Base-by-base conservation (phyloP, 1,284 basidiomycete species). In the Termitomyces sp. region DNA sequence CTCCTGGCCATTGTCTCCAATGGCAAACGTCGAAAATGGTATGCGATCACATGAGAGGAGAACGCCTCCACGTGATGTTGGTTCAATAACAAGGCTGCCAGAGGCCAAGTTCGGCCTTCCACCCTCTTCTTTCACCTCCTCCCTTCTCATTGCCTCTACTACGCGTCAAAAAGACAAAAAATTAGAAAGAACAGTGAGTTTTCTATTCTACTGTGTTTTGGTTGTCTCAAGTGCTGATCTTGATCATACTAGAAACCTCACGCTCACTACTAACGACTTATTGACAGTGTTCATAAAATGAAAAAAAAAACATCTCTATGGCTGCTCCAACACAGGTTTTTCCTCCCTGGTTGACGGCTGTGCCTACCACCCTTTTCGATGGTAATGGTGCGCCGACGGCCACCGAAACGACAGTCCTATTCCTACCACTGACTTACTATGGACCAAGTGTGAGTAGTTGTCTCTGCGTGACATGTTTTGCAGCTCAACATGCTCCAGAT, bases 341-440 rank as follows among this genome's bases (percentile, higher is more conserved):
- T 47, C 86, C 86, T 43, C 72, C 84, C 33, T 88, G 86, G 86
- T 70, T 87, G 59, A 80, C 83, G 1, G 73, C 80, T 21, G 73
- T 78, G 28, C 72, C 75, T 24, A 71, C 78, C 13, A 67, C 79
- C 40, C 63, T 81, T 50, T 81, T 81, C 7, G 71, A 81, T 63
- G 68, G 73, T 2, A 71, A 71, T 52, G 84, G 84, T 48, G 67
- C 67, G 28, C 73, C 80, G 50, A 67, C 79, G 42, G 73, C 78
- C 40, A 83, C 83, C 15, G 73, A 75, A 40, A 77, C 74, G 4
- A 79, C 75, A 52, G 70, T 82, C 10, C 58, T 86, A 39, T 77
- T 73, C 58, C 64, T 88, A 51, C 84, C 86, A 50, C 70, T 87
- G 58, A 88, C 86, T 1, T 89, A 89, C 67, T 87, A 80, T 61